Evolutionary conservation across 495 filamentous ascomycete genomes (phyloP), one percentile per base, ranked within the genome.

Genomic region (Cercophora scortea): DNA sequence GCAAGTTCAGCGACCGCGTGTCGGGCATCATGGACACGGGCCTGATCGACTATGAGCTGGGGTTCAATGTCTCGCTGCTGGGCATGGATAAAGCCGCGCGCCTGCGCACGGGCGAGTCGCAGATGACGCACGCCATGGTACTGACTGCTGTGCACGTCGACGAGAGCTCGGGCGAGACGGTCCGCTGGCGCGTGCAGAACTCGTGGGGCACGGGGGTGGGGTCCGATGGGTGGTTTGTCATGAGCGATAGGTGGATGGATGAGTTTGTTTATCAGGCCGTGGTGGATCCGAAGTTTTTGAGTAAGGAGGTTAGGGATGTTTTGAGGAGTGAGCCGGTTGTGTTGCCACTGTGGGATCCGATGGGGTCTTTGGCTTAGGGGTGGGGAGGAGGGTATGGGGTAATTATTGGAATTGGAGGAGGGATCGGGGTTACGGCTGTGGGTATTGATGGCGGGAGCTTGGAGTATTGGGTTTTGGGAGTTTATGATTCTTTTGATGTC

Each of bases 81-180:
- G 80, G 80, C 1, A 73, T 91, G 75, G 78, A 73, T 59, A 95
- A 94, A 71, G 83, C 84, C 2, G 76, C 87, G 46, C 65, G 88
- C 0, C 69, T 94, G 12, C 67, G 77, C 54, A 84, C 82, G 0
- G 82, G 85, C 6, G 89, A 93, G 69, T 81, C 77, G 17, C 70
- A 74, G 6, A 92, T 95, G 89, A 95, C 88, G 8, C 89, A 93
- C 61, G 89, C 89, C 0, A 95, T 95, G 89, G 87, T 93, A 2
- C 68, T 95, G 43, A 94, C 87, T 4, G 90, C 78, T 0, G 89
- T 94, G 44, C 88, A 94, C 64, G 55, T 94, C 8, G 77, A 83
- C 49, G 67, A 70, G 47, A 68, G 65, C n/a, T 73, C 81, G 36
- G 82, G 79, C 0, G 74, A 79, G 60, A 72, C 83, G 2, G 79